Evolutionary conservation across 306 rosid genomes (phyloP).

Genomic region (Lathyrus aphaca): DNA sequence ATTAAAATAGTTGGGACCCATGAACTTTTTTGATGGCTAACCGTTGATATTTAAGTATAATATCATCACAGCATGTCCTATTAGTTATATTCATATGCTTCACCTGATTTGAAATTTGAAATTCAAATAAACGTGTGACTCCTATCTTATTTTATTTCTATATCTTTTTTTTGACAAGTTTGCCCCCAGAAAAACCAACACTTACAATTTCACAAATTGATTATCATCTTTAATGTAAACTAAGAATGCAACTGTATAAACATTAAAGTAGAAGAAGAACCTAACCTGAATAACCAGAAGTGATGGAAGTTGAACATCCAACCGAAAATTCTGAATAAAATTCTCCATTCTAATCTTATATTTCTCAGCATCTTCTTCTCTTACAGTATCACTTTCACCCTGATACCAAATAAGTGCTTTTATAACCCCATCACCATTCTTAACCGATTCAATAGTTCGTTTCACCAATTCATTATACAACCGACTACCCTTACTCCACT

Average conservation of each 20-base stretch:
- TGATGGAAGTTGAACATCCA: constrained; percentile 47
- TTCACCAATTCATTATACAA: constrained; percentile 48
- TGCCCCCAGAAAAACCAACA: neutral
- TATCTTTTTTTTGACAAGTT: neutral
- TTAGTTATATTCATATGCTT: neutral
- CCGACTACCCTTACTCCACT: constrained; percentile 54
- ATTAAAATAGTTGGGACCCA: neutral
- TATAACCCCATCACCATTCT: constrained; percentile 39
- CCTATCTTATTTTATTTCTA: neutral
- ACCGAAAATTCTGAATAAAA: constrained; percentile 47
- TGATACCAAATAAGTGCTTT: constrained; percentile 65
- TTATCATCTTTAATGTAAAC: too few species aligned
- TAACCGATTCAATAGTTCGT: constrained; percentile 40
- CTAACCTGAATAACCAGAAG: constrained; percentile 65
- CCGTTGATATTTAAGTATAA: too few species aligned
- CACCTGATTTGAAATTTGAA: constrained; percentile 4
- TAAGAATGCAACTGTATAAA: too few species aligned
- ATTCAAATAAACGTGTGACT: neutral
- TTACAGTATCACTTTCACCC: constrained; percentile 68
- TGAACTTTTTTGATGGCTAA: too few species aligned
- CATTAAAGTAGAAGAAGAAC: too few species aligned
- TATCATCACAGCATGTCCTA: neutral
- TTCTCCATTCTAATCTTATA: constrained; percentile 50
- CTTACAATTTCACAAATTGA: neutral
- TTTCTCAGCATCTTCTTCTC: constrained; percentile 42